phyloP scores from a whole-genome alignment of 306 rosid species.

The Begonia loranthoides region DNA sequence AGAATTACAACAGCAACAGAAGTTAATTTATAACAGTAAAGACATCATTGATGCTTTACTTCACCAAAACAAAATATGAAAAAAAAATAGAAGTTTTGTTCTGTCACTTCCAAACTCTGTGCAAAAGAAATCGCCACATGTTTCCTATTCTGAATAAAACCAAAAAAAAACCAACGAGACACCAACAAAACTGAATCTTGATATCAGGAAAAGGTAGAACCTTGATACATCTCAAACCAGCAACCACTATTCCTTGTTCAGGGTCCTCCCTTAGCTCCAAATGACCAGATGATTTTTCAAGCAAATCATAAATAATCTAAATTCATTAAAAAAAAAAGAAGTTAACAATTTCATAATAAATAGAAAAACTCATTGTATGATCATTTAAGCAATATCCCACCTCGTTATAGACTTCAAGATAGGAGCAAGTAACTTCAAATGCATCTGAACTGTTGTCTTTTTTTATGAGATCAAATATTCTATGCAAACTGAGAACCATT shows the following conservation, averaged over 20 bases:
- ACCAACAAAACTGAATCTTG: too few species aligned
- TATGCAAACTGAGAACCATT: slow-evolving; percentile 52
- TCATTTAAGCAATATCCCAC: slow-evolving; percentile 12
- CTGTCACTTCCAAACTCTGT: too few species aligned
- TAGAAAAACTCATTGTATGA: background rate
- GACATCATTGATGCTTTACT: too few species aligned
- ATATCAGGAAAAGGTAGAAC: slow-evolving; percentile 14
- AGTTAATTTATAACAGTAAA: too few species aligned
- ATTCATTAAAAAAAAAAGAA: slow-evolving; percentile 6
- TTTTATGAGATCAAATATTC: slow-evolving; percentile 37
- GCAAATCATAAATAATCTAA: slow-evolving; percentile 55
- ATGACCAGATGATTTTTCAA: slow-evolving; percentile 51
- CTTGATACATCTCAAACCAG: slow-evolving; percentile 49
- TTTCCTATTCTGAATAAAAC: too few species aligned
- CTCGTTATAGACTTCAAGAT: slow-evolving; percentile 57
- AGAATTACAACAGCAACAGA: too few species aligned
- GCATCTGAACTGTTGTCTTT: slow-evolving; percentile 34
- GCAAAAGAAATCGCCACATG: too few species aligned
- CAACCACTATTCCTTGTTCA: slow-evolving; percentile 43
- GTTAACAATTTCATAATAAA: background rate
- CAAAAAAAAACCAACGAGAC: too few species aligned
- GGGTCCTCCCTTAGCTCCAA: slow-evolving; percentile 64
- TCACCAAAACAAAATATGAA: too few species aligned
- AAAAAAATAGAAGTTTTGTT: too few species aligned
- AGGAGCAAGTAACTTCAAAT: slow-evolving; percentile 50